Evolutionary conservation across 192 early-diverging fungal genomes (phyloP), one percentile per base, ranked within the genome.

Genomic region (Podila epigama): DNA sequence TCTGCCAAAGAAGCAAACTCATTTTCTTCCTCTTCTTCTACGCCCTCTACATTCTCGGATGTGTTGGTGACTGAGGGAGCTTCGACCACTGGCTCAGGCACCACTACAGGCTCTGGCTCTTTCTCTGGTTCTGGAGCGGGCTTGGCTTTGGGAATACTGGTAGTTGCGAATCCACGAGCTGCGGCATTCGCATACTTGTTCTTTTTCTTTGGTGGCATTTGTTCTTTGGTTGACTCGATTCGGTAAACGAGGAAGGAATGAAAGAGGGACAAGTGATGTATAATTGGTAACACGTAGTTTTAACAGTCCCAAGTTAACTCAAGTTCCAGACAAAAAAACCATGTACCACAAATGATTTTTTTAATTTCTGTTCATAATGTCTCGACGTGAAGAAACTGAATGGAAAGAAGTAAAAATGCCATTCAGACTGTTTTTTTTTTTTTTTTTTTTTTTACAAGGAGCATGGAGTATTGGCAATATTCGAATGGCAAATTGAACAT

Each of bases 171-270:
- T 3, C 75, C 69, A 39, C 80, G 66, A 1, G 80, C 69, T 1
- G 51, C 28, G 11, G 75, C 66, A 60, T 79, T 82, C 8, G 73
- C 64, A 27, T 70, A 75, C 53, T 82, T 79, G 61, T 71, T 79
- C 48, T 82, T 82, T 60, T 70, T 78, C 34, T 82, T 82, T 8
- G 65, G 50, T 22, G 68, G 64, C 65, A 80, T 72, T 50, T 48
- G n/a, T n/a, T n/a, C n/a, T n/a, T n/a, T n/a, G n/a, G n/a, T n/a
- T n/a, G n/a, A n/a, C n/a, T n/a, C n/a, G n/a, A n/a, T n/a, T n/a
- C n/a, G n/a, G n/a, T n/a, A n/a, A n/a, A n/a, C n/a, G n/a, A n/a
- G n/a, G n/a, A n/a, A n/a, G n/a, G n/a, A n/a, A n/a, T n/a, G n/a
- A n/a, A n/a, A n/a, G n/a, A n/a, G n/a, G n/a, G n/a, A n/a, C n/a